A percentile compares a stretch with the other conserved stretches of the same genome.
These are phyloP conservation scores for Dryas integrifolia DNA, from an alignment of 331 rosid genomes.

Conservation along the genomic window DNA sequence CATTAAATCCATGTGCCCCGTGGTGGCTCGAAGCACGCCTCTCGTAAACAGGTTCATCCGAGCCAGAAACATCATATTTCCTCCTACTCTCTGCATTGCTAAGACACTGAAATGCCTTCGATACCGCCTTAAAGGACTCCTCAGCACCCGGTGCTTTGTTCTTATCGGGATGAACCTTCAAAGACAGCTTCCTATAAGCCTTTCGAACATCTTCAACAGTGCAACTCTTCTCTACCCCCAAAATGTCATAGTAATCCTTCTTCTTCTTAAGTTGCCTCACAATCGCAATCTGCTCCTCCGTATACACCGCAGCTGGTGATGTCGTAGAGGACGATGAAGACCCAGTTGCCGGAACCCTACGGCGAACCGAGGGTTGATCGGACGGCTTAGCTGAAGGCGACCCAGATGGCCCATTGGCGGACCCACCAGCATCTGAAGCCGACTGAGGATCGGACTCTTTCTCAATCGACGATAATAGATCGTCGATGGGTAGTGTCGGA, in stretches of 20 bases:
- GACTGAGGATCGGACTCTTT: conserved; percentile 35
- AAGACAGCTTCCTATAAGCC: conserved; percentile 74
- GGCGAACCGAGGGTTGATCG: conserved; percentile 63
- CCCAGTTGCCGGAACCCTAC: conserved; percentile 39
- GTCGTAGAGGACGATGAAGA: conserved; percentile 39
- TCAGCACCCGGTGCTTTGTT: conserved; percentile 88
- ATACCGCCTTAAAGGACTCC: conserved; percentile 86
- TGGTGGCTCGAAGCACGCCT: conserved; percentile 50
- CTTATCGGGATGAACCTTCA: conserved; percentile 96
- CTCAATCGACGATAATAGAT: conserved; percentile 48
- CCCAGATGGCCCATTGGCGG: conserved; percentile 33
- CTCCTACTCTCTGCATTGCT: conserved; percentile 60
- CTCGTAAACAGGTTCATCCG: conserved; percentile 68
- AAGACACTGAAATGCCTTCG: conserved; percentile 91
- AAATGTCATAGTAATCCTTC: conserved; percentile 78
- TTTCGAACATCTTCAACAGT: conserved; percentile 79
- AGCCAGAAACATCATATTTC: conserved; percentile 67
- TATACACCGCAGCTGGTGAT: conserved; percentile 26
- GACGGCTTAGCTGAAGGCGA: conserved; percentile 34
- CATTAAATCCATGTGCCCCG: conserved; percentile 44
- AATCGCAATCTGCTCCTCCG: conserved; percentile 66
- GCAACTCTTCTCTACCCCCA: conserved; percentile 83
- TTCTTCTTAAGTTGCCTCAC: conserved; percentile 72
- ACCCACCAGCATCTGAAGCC: conserved; percentile 14
- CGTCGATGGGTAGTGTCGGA: conserved; percentile 63